A percentile compares a stretch with the other conserved stretches of the same genome.
phyloP scores from a whole-genome alignment of 345 rosid genomes.

The Acer saccharum region DNA sequence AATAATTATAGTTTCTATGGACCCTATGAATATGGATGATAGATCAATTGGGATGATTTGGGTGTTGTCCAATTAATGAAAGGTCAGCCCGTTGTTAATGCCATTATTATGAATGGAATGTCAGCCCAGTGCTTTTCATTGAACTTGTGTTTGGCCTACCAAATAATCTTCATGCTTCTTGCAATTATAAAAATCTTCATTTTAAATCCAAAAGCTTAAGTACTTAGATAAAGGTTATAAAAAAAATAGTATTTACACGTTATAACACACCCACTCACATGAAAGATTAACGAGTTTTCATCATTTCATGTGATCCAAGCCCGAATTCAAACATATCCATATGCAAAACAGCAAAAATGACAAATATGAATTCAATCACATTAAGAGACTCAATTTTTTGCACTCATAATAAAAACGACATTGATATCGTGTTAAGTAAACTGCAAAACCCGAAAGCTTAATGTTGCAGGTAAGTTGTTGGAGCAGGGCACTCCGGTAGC shows the following conservation, averaged over 20 bases:
- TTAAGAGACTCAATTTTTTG: background rate
- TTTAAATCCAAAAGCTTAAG: too few species aligned
- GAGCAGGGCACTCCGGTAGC: too few species aligned
- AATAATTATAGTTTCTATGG: conserved; percentile 42
- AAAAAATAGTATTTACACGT: too few species aligned
- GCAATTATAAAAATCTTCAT: too few species aligned
- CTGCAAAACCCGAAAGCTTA: background rate
- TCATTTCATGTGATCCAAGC: background rate
- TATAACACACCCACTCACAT: background rate
- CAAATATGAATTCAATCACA: background rate
- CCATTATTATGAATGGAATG: conserved; percentile 49
- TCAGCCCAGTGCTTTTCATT: conserved; percentile 61
- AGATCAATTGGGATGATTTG: conserved; percentile 97
- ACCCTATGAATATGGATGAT: conserved; percentile 95
- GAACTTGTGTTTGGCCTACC: conserved; percentile 69
- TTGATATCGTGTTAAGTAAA: background rate
- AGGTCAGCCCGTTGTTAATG: conserved; percentile 93
- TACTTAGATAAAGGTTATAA: too few species aligned
- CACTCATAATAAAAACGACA: background rate
- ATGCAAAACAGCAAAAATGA: background rate
- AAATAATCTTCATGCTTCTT: conserved; percentile 26
- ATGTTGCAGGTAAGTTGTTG: background rate
- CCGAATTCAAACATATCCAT: background rate
- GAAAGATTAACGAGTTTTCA: background rate
- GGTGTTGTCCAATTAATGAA: conserved; percentile 80